Percentiles rank a stretch among this genome's conserved stretches.
Conservation (phyloP, 495 filamentous ascomycete genomes). For the Penicillium canescens region DNA sequence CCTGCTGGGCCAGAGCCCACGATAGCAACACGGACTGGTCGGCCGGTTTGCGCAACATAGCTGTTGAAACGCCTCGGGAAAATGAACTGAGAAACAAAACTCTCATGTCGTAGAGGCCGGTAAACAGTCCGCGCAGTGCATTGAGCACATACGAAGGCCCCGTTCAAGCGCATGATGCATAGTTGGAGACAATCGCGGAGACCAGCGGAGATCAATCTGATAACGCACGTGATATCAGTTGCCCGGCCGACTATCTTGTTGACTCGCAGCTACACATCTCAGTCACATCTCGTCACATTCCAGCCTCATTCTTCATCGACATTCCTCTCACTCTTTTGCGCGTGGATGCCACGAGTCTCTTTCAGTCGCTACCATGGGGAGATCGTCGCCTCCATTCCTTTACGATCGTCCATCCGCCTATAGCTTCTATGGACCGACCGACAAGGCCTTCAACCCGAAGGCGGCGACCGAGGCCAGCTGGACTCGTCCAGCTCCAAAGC, state of each 20-base stretch:
- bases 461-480: constrained; percentile 74
- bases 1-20: constrained; percentile 95
- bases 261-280: constrained; percentile 14
- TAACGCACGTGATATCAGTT: constrained; percentile 39
- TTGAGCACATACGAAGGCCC: constrained; percentile 33
- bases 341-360: constrained; percentile 35
- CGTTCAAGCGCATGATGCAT: constrained; percentile 30
- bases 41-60: constrained; percentile 38
- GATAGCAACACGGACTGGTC: constrained; percentile 76
- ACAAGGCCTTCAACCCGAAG: constrained; percentile 76
- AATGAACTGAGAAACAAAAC: constrained; percentile 2
- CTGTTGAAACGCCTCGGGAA: constrained; percentile 30
- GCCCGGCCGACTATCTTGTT: constrained; percentile 39
- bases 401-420: constrained; percentile 60
- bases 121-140: constrained; percentile 29
- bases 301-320: constrained; percentile 19
- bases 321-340: constrained; percentile 35
- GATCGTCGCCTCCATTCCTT: constrained; percentile 69
- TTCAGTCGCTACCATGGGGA: constrained; percentile 53
- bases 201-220: constrained; percentile 9
- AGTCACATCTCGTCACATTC: constrained; percentile 18
- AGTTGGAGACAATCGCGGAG: neutral
- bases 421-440: constrained; percentile 49
- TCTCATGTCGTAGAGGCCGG: constrained; percentile 5
- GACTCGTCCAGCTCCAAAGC: constrained; percentile 51